phyloP scores from a whole-genome alignment of 2,329 filamentous ascomycete species.

The Colletotrichum sp. region DNA sequence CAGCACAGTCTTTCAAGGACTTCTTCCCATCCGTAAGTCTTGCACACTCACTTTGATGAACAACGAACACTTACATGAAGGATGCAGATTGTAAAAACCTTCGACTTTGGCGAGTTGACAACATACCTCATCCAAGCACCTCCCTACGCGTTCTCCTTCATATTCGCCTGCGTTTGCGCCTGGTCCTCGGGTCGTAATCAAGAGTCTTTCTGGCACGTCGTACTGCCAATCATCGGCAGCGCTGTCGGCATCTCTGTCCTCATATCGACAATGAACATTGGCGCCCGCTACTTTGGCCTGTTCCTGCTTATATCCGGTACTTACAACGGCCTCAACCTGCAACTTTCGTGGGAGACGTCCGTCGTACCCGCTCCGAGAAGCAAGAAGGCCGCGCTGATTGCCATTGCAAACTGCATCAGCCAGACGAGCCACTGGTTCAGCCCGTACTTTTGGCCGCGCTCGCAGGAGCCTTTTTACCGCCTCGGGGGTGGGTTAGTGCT shows the following conservation, averaged over 20 bases:
- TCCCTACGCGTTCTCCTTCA: constrained; percentile 44
- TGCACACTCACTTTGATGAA: no score
- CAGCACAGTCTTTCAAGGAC: constrained; percentile 43
- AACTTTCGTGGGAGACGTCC: constrained; percentile 43
- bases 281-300: constrained; percentile 45
- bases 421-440: constrained; percentile 43
- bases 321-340: constrained; percentile 42
- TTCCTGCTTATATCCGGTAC: constrained; percentile 42
- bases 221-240: constrained; percentile 33
- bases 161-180: constrained; percentile 36
- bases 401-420: constrained; percentile 43
- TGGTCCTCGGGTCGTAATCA: constrained; percentile 38
- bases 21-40: constrained; percentile 42
- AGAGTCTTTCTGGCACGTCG: constrained; percentile 43
- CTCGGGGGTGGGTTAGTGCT: constrained; percentile 32
- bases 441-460: constrained; percentile 37
- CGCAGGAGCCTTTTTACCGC: constrained; percentile 30
- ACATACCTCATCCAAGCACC: constrained; percentile 45
- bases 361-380: constrained; percentile 40
- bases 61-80: not conserved
- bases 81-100: constrained; percentile 29
- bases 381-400: constrained; percentile 44
- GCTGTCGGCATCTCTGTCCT: constrained; percentile 42
- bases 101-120: constrained; percentile 27
- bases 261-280: constrained; percentile 41